These are phyloP conservation scores for Rossbeevera mucosa DNA, from an alignment of 768 basidiomycete genomes.

Conservation along the genomic window DNA sequence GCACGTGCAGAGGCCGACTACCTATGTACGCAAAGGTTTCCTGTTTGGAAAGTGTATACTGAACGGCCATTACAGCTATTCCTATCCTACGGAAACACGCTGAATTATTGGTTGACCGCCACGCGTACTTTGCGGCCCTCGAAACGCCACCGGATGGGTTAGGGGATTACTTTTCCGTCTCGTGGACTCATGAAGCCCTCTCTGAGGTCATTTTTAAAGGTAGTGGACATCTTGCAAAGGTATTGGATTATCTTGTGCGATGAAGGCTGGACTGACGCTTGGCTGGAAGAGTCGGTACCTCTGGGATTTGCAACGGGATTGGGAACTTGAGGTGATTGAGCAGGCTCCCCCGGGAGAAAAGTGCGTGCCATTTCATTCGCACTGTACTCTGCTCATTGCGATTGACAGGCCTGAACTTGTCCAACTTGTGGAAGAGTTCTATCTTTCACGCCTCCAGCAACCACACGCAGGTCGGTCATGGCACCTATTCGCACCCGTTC, in stretches of 20 bases:
- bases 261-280: slow-evolving; percentile 12
- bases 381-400: not conserved
- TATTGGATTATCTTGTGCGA: slow-evolving; percentile 23
- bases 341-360: slow-evolving; percentile 41
- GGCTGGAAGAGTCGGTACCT: slow-evolving; percentile 56
- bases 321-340: slow-evolving; percentile 66
- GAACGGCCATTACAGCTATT: slow-evolving; percentile 52
- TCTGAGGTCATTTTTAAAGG: slow-evolving; percentile 53
- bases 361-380: slow-evolving; percentile 27
- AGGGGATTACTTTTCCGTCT: slow-evolving; percentile 54
- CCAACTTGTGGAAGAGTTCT: slow-evolving; percentile 50
- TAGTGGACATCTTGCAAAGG: slow-evolving; percentile 60
- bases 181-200: slow-evolving; percentile 59
- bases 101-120: slow-evolving; percentile 47
- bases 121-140: slow-evolving; percentile 32
- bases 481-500: not conserved
- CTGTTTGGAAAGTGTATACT: slow-evolving; percentile 11
- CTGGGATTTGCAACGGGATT: slow-evolving; percentile 70
- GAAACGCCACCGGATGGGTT: slow-evolving; percentile 46
- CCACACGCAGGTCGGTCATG: slow-evolving; percentile 63
- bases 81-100: slow-evolving; percentile 66
- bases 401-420: slow-evolving; percentile 40
- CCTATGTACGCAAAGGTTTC: slow-evolving; percentile 55
- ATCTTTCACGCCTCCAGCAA: slow-evolving; percentile 64
- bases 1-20: slow-evolving; percentile 70